Evolutionary conservation across 164 flowering plant species (phyloP).

Genomic region (Amborella trichopoda): DNA sequence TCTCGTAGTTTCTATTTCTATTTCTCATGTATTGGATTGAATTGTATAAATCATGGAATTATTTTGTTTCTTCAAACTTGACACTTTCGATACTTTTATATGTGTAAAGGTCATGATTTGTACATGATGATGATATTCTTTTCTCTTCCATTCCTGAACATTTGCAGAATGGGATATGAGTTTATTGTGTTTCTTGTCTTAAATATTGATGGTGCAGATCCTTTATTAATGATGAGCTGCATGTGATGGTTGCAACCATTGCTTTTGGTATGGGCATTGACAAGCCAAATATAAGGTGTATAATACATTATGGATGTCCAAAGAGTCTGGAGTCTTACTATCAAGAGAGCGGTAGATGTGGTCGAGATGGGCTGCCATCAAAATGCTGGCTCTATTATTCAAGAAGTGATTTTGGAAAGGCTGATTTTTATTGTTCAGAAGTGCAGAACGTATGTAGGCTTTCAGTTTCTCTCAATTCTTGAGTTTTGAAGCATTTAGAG

Average conservation of each 20-base stretch:
- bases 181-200: no score
- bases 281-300: slow-evolving; percentile 50
- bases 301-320: slow-evolving; percentile 62
- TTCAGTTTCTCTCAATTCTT: not conserved
- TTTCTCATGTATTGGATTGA: no score
- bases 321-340: slow-evolving; percentile 54
- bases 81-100: no score
- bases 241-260: slow-evolving; percentile 56
- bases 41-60: no score
- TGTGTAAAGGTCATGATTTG: no score
- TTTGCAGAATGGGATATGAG: no score
- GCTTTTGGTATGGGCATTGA: slow-evolving; percentile 76
- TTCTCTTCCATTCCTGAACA: no score
- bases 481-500: no score
- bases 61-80: no score
- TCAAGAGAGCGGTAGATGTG: slow-evolving; percentile 67
- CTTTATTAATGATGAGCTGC: slow-evolving; percentile 45
- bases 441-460: slow-evolving; percentile 23
- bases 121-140: no score
- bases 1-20: no score
- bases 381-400: slow-evolving; percentile 44
- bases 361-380: slow-evolving; percentile 55
- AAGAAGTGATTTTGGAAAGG: slow-evolving; percentile 48
- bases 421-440: slow-evolving; percentile 41
- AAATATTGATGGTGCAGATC: slow-evolving; percentile 28